Conservation (phyloP, 2,329 filamentous ascomycete genomes). For the Fusarium staphyleae region DNA sequence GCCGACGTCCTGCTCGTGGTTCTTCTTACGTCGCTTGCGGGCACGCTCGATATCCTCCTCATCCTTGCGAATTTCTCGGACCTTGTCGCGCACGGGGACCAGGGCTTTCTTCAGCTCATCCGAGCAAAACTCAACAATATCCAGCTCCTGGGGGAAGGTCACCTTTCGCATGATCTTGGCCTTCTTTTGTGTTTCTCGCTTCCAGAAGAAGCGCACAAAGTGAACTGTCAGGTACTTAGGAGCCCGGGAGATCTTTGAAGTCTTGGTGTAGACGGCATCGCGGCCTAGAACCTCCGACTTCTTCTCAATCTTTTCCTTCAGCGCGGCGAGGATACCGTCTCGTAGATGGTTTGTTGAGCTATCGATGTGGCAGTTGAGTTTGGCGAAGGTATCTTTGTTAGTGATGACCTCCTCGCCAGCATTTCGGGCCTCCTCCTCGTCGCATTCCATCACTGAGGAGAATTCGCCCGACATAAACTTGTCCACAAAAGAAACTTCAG, state of each 20-base stretch:
- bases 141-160: constrained; percentile 91
- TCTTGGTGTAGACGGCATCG: constrained; percentile 87
- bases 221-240: constrained; percentile 97
- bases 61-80: constrained; percentile 93
- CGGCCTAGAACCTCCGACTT: constrained; percentile 77
- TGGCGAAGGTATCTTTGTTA: constrained; percentile 80
- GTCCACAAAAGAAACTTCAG: constrained; percentile 78
- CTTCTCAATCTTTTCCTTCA: constrained; percentile 93
- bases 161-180: constrained; percentile 99
- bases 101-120: constrained; percentile 84
- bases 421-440: constrained; percentile 79
- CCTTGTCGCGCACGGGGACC: constrained; percentile 92
- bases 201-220: constrained; percentile 99
- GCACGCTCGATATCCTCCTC: constrained; percentile 91
- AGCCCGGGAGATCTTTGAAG: constrained; percentile 84
- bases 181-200: constrained; percentile 94
- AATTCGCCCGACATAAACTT: constrained; percentile 89
- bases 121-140: constrained; percentile 93
- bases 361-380: constrained; percentile 96
- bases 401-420: constrained; percentile 73
- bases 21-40: constrained; percentile 86
- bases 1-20: constrained; percentile 54
- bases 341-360: constrained; percentile 85
- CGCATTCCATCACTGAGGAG: constrained; percentile 79
- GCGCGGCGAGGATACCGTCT: constrained; percentile 82